Evolutionary conservation across 2,329 filamentous ascomycete species (phyloP).

Genomic region (Talaromyces piceae): DNA sequence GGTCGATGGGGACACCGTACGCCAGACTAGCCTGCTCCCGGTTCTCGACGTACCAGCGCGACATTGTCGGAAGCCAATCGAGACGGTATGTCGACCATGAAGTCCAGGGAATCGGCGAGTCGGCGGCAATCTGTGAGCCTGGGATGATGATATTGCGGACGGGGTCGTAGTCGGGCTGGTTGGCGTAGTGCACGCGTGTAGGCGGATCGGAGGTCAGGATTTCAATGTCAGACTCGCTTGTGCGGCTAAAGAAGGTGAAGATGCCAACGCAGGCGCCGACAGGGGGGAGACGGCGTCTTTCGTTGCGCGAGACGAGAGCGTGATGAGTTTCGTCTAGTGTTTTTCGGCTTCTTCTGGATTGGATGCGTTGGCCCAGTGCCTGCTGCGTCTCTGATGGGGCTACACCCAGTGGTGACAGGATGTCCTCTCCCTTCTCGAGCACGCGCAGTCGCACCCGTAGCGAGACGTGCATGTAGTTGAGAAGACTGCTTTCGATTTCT

Average conservation of each 20-base stretch:
- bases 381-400: too few species aligned
- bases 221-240: slow-evolving; percentile 47
- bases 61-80: slow-evolving; percentile 31
- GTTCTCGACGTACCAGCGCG: slow-evolving; percentile 32
- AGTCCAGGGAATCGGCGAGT: slow-evolving; percentile 31
- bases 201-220: slow-evolving; percentile 43
- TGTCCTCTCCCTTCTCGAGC: slow-evolving; percentile 16
- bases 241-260: slow-evolving; percentile 42
- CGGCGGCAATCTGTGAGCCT: slow-evolving; percentile 22
- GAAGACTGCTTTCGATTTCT: slow-evolving; percentile 41
- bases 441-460: slow-evolving; percentile 43
- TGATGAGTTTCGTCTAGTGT: too few species aligned
- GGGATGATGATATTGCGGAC: slow-evolving; percentile 25
- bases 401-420: slow-evolving; percentile 8
- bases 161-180: slow-evolving; percentile 37
- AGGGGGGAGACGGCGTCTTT: slow-evolving; percentile 22
- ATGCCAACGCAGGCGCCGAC: slow-evolving; percentile 45
- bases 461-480: slow-evolving; percentile 41
- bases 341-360: too few species aligned
- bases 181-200: slow-evolving; percentile 36
- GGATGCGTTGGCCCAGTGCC: background rate
- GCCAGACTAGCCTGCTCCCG: slow-evolving; percentile 23
- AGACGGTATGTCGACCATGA: slow-evolving; percentile 34
- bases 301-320: slow-evolving; percentile 7
- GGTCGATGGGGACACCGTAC: slow-evolving; percentile 29